Base-by-base conservation (phyloP, 192 early-diverging fungal genomes). In the Linnemannia zychae region DNA sequence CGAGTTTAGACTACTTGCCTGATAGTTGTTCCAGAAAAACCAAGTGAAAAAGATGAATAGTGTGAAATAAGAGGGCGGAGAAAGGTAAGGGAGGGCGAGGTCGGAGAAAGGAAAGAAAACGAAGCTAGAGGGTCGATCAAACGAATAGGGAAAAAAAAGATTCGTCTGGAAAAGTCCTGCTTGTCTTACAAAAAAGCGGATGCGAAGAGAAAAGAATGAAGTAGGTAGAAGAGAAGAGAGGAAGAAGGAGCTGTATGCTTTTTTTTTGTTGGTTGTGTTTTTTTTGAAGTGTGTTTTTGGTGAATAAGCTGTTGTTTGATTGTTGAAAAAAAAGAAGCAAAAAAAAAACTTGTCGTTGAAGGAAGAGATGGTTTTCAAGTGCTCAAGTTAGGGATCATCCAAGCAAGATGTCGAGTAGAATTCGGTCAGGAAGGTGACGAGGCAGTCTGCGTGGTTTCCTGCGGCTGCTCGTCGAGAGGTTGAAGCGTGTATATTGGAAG, bases 301-400 rank as follows among this genome's bases (percentile, higher is more conserved):
- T 71, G n/a, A n/a, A n/a, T n/a, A n/a, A n/a, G n/a, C n/a, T 47
- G 38, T 24, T 40, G 37, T 71, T 40, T 68, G 20, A 7, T 47
- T 50, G 49, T 50, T 68, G 24, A 74, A 60, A 74, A 67, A 75
- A 38, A 11, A 24, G 12, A 69, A 74, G 65, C 20, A 73, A 73
- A 79, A 63, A 46, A 37, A 40, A 50, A 53, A n/a, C n/a, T n/a
- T 44, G 9, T 9, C 9, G 37, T 22, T 49, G n/a, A 66, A 11
- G 13, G 74, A 71, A 44, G 37, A 70, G 60, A 13, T 7, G 57
- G 6, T 20, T 52, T 47, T 17, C 17, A 33, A 24, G 70, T 77
- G 73, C 72, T 78, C 82, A 84, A 84, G 66, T 84, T 84, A 84
- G 76, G 82, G 82, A 79, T 84, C 82, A 79, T 84, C 82, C 82